These are phyloP conservation scores for Hebeloma cylindrosporum DNA, from an alignment of 768 basidiomycete species.

Conservation along the genomic window DNA sequence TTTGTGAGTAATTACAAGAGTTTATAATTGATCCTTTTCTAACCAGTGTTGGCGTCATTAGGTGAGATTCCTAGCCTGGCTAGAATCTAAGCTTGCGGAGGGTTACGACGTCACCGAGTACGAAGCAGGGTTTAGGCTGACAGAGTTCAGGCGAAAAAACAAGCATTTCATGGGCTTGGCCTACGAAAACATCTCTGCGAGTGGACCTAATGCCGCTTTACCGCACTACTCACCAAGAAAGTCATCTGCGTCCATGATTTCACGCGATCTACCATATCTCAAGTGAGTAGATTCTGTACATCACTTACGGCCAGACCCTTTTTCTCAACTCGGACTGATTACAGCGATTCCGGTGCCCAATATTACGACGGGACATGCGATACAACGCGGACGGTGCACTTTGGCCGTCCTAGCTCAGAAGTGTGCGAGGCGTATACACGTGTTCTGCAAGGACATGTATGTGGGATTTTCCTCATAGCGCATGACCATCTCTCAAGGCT, in stretches of 20 bases:
- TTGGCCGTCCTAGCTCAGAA: slow-evolving; percentile 83
- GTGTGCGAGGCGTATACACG: slow-evolving; percentile 91
- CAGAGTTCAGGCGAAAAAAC: slow-evolving; percentile 68
- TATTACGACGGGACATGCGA: slow-evolving; percentile 90
- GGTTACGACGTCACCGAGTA: slow-evolving; percentile 89
- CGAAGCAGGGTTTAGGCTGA: slow-evolving; percentile 84
- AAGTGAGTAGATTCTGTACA: slow-evolving; percentile 58
- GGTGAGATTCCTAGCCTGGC: slow-evolving; percentile 87
- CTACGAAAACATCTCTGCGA: slow-evolving; percentile 88
- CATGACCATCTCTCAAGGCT: slow-evolving; percentile 8
- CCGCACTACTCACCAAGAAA: slow-evolving; percentile 90
- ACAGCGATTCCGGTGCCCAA: slow-evolving; percentile 89
- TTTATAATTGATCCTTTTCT: slow-evolving; percentile 10
- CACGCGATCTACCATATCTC: slow-evolving; percentile 79
- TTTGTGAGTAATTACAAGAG: slow-evolving; percentile 50
- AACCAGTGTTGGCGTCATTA: slow-evolving; percentile 22
- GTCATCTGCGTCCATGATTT: slow-evolving; percentile 67
- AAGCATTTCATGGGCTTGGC: slow-evolving; percentile 83
- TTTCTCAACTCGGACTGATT: slow-evolving; percentile 16
- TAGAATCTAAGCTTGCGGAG: slow-evolving; percentile 75
- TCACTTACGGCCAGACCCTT: too few relatives aligned
- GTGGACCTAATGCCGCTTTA: slow-evolving; percentile 88
- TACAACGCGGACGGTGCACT: slow-evolving; percentile 80
- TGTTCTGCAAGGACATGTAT: slow-evolving; percentile 93
- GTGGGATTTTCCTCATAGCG: slow-evolving; percentile 33